Evolutionary conservation across 345 rosid species (phyloP).

Genomic region (Geranium brycei): DNA sequence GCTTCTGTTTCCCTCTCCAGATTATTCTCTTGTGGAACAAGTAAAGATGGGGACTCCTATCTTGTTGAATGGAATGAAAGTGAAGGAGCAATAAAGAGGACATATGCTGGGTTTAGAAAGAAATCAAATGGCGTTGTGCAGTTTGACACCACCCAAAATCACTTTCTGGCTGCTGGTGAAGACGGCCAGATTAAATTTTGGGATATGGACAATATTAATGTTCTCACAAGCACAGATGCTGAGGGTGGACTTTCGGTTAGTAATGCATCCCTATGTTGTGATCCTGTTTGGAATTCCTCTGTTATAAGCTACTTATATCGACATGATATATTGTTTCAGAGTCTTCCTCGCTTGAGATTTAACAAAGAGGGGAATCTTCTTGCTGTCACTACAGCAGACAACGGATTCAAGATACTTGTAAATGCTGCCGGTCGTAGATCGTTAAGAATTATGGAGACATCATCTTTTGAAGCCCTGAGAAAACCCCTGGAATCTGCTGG

Average conservation of each 20-base stretch:
- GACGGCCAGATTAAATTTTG: conserved; percentile 53
- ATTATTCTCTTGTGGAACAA: conserved; percentile 72
- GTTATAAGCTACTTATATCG: not conserved
- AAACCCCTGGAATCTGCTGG: conserved; percentile 41
- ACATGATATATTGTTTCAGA: conserved; percentile 15
- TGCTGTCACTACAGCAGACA: conserved; percentile 52
- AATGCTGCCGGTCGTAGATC: conserved; percentile 44
- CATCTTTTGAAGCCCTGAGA: conserved; percentile 50
- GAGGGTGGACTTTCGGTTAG: conserved; percentile 61
- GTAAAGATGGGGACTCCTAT: conserved; percentile 66
- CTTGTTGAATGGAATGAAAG: conserved; percentile 77
- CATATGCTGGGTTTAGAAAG: conserved; percentile 52
- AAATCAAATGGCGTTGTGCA: conserved; percentile 48
- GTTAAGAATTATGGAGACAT: conserved; percentile 33
- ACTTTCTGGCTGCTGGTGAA: conserved; percentile 62
- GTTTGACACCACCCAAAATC: conserved; percentile 57
- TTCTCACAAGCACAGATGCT: conserved; percentile 44
- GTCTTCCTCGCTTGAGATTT: conserved; percentile 50
- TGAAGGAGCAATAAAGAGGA: conserved; percentile 61
- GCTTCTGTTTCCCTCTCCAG: conserved; percentile 12
- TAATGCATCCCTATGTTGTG: conserved; percentile 6
- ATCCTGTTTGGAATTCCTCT: not conserved
- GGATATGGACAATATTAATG: conserved; percentile 55
- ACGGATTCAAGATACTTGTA: conserved; percentile 49
- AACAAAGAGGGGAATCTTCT: conserved; percentile 62